Evolutionary conservation across 1,139 yeast species (phyloP).

Genomic region (Scheffersomyces segobiensis): DNA sequence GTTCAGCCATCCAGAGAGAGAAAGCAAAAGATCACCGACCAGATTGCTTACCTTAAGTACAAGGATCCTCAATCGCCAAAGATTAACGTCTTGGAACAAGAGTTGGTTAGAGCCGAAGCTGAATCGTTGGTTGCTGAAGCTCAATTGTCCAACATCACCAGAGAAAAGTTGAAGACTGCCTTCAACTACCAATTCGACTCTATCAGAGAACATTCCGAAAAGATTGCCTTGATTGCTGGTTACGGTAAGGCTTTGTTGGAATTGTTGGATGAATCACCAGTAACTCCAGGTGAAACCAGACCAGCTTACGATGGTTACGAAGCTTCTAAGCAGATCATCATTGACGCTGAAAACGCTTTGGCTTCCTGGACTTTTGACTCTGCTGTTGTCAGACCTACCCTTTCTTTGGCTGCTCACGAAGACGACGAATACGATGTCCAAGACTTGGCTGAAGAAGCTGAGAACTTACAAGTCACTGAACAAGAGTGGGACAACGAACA

Average conservation of each 20-base stretch:
- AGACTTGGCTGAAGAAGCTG: slow-evolving; percentile 57
- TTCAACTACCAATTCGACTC: slow-evolving; percentile 84
- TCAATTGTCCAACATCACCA: slow-evolving; percentile 81
- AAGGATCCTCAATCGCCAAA: slow-evolving; percentile 85
- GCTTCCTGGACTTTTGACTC: slow-evolving; percentile 82
- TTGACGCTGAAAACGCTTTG: slow-evolving; percentile 81
- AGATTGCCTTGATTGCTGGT: slow-evolving; percentile 83
- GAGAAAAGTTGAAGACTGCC: slow-evolving; percentile 85
- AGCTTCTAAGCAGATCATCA: slow-evolving; percentile 82
- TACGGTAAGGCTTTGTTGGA: slow-evolving; percentile 85
- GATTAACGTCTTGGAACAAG: slow-evolving; percentile 80
- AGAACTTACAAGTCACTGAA: slow-evolving; percentile 56
- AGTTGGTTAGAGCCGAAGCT: slow-evolving; percentile 87
- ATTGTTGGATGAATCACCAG: slow-evolving; percentile 80
- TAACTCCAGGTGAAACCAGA: slow-evolving; percentile 90
- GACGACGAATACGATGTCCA: slow-evolving; percentile 59
- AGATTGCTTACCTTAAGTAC: slow-evolving; percentile 79
- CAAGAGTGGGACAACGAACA: slow-evolving; percentile 41
- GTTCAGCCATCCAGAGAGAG: slow-evolving; percentile 88
- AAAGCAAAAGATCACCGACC: slow-evolving; percentile 81
- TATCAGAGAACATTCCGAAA: slow-evolving; percentile 78
- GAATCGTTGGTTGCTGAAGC: slow-evolving; percentile 91
- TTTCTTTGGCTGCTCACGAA: slow-evolving; percentile 71
- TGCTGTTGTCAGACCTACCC: slow-evolving; percentile 79
- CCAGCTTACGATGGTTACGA: slow-evolving; percentile 86